These are phyloP conservation scores for Puccinia hordei DNA, from an alignment of 1,284 basidiomycete genomes.

Conservation along the genomic window DNA sequence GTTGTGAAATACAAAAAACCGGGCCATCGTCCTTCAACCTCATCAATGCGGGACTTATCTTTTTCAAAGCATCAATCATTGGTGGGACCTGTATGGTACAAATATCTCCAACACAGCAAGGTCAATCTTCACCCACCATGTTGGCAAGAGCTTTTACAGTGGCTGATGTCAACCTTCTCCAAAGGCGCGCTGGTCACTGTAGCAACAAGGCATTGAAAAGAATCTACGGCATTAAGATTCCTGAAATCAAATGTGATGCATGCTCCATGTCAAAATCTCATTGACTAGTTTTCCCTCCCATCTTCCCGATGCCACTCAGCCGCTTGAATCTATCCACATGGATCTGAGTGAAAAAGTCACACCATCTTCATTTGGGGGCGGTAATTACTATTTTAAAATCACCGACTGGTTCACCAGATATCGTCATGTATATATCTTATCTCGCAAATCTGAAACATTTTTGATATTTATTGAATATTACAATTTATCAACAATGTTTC, in stretches of 20 bases:
- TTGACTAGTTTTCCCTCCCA: background rate
- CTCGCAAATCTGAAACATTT: background rate
- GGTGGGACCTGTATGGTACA: too few relatives aligned
- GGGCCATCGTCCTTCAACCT: background rate
- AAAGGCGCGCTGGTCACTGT: background rate
- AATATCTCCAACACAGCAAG: too few relatives aligned
- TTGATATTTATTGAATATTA: too few relatives aligned
- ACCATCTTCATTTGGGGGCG: background rate
- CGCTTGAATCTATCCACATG: background rate
- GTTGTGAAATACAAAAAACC: background rate
- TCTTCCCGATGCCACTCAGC: background rate
- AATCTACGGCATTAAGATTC: background rate
- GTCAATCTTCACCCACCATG: background rate
- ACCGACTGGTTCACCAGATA: too few relatives aligned
- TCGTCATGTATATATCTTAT: background rate
- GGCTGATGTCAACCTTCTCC: background rate
- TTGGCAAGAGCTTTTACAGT: background rate
- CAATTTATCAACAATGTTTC: too few relatives aligned
- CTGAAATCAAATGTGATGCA: background rate
- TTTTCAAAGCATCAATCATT: background rate
- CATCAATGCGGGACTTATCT: background rate
- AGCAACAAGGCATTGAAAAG: background rate
- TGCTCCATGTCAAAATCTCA: background rate
- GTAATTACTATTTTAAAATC: background rate
- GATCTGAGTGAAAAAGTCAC: conserved; percentile 1